Evolutionary conservation across 2,329 filamentous ascomycete genomes (phyloP).

Genomic region (Tolypocladium ovalisporum): DNA sequence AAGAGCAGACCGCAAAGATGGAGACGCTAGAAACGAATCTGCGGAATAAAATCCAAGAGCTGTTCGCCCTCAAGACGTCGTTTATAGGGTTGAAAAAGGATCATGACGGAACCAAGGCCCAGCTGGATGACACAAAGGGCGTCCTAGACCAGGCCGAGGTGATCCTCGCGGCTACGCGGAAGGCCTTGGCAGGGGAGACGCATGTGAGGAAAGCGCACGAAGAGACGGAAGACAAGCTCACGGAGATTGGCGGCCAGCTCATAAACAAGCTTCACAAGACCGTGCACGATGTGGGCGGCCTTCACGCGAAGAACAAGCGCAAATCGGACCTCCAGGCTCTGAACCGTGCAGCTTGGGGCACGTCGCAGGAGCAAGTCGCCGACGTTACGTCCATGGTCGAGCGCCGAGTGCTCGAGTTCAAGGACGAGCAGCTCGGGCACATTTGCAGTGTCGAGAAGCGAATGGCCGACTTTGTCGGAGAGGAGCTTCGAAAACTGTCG

Average conservation of each 20-base stretch:
- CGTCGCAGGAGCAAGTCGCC: slow-evolving; percentile 63
- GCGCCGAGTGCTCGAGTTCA: slow-evolving; percentile 60
- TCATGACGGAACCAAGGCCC: slow-evolving; percentile 62
- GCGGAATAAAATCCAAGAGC: slow-evolving; percentile 85
- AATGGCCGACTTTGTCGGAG: slow-evolving; percentile 66
- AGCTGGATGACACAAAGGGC: slow-evolving; percentile 69
- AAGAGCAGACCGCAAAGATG: slow-evolving; percentile 86
- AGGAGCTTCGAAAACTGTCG: slow-evolving; percentile 62
- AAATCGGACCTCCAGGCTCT: slow-evolving; percentile 73
- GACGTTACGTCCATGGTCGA: slow-evolving; percentile 72
- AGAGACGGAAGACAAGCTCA: slow-evolving; percentile 69
- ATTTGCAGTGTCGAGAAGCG: slow-evolving; percentile 56
- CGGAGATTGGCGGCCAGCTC: slow-evolving; percentile 61
- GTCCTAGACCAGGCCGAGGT: slow-evolving; percentile 82
- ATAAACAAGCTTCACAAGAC: slow-evolving; percentile 69
- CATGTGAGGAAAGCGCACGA: slow-evolving; percentile 74
- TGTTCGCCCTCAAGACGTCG: slow-evolving; percentile 74
- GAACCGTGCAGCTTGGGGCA: slow-evolving; percentile 70
- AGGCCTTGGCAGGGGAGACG: slow-evolving; percentile 69
- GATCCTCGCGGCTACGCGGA: slow-evolving; percentile 66
- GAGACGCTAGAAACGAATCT: slow-evolving; percentile 86
- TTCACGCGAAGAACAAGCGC: slow-evolving; percentile 78
- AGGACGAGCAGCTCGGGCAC: slow-evolving; percentile 59
- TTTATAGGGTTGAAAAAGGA: slow-evolving; percentile 87
- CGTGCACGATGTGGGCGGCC: slow-evolving; percentile 66